Evolutionary conservation across 2,329 filamentous ascomycete genomes (phyloP).

Genomic region (Xylariaceae sp.): DNA sequence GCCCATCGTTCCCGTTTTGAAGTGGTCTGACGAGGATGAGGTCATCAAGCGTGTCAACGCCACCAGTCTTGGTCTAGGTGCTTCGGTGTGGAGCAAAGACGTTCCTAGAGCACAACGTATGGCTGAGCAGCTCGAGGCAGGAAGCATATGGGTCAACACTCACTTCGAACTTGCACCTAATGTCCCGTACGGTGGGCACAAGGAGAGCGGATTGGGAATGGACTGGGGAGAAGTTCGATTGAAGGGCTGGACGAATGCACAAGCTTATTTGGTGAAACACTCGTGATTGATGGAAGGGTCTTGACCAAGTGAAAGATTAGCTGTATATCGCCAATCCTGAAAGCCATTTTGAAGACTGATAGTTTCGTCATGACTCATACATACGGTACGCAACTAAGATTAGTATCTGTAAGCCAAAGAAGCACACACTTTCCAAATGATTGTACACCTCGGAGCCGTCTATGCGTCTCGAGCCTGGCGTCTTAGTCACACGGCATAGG

Average conservation of each 20-base stretch:
- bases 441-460: no score
- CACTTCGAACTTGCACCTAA: conserved; percentile 38
- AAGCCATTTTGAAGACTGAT: no score
- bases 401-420: no score
- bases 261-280: conserved; percentile 4
- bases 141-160: conserved; percentile 54
- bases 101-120: conserved; percentile 44
- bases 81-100: conserved; percentile 50
- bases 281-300: no score
- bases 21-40: conserved; percentile 42
- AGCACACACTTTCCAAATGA: no score
- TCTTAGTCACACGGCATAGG: no score
- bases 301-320: no score
- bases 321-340: no score
- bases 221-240: conserved; percentile 44
- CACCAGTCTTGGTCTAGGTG: conserved; percentile 48
- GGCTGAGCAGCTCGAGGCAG: conserved; percentile 47
- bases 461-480: no score
- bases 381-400: no score
- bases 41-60: conserved; percentile 45
- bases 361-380: no score
- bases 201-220: conserved; percentile 48
- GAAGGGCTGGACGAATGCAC: conserved; percentile 32
- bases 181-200: conserved; percentile 49
- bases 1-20: conserved; percentile 42